Conservation (phyloP, 2,329 filamentous ascomycete species). For the Alternaria panax region DNA sequence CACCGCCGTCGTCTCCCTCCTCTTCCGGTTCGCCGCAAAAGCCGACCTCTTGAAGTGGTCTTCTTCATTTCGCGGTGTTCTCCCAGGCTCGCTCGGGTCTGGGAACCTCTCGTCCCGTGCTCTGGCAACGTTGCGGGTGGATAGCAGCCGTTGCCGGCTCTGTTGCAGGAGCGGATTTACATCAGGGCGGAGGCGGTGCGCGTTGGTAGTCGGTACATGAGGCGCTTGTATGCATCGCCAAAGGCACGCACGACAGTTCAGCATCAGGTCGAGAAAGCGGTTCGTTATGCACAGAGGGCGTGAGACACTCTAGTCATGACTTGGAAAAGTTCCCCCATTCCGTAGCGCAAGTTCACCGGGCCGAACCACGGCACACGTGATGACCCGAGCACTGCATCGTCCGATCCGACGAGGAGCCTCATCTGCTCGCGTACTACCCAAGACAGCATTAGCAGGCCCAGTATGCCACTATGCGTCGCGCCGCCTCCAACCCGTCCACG, state of each 20-base stretch:
- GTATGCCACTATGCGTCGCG: constrained; percentile 22
- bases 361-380: constrained; percentile 25
- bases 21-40: constrained; percentile 34
- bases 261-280: constrained; percentile 45
- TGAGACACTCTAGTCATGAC: constrained; percentile 13
- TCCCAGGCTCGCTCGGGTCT: constrained; percentile 17
- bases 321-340: constrained; percentile 27
- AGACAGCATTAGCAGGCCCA: constrained; percentile 12
- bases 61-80: constrained; percentile 11
- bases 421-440: constrained; percentile 9
- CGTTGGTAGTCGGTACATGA: constrained; percentile 35
- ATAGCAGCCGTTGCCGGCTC: constrained; percentile 30
- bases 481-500: constrained; percentile 8
- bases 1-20: constrained; percentile 30
- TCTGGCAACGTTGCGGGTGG: constrained; percentile 18
- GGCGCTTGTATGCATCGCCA: constrained; percentile 54
- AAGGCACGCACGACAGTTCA: constrained; percentile 55
- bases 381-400: constrained; percentile 6
- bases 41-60: constrained; percentile 40
- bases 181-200: constrained; percentile 33
- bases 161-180: constrained; percentile 21
- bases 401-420: constrained; percentile 9
- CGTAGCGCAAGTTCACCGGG: constrained; percentile 17
- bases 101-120: constrained; percentile 8
- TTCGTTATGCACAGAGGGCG: constrained; percentile 15